These are phyloP conservation scores for Irpex sp. DNA, from an alignment of 1,284 basidiomycete genomes.

Conservation along the genomic window DNA sequence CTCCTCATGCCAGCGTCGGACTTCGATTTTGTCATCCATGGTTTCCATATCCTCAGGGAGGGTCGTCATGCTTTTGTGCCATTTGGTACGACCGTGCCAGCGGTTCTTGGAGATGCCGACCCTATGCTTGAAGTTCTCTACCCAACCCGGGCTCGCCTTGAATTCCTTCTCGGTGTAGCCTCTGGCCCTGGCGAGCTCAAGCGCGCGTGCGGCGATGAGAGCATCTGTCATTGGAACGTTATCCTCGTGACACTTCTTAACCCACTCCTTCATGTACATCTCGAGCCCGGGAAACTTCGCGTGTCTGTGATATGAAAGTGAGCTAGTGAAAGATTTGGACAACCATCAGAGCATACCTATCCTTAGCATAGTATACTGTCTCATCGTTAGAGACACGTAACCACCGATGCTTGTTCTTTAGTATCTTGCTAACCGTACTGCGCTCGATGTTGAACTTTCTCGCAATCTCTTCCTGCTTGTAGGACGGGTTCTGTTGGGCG, in stretches of 20 bases:
- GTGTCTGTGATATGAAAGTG: conserved; percentile 38
- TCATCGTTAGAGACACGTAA: conserved; percentile 61
- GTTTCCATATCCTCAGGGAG: neutral
- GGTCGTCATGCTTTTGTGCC: conserved; percentile 14
- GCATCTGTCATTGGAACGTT: conserved; percentile 65
- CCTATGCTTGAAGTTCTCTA: conserved; percentile 88
- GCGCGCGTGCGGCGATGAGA: conserved; percentile 69
- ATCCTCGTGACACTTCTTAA: conserved; percentile 46
- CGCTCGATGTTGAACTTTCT: conserved; percentile 76
- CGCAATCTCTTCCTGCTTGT: conserved; percentile 82
- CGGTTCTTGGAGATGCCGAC: conserved; percentile 67
- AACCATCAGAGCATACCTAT: conserved; percentile 44
- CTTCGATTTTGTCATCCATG: neutral
- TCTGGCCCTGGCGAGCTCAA: conserved; percentile 57
- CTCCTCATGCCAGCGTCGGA: neutral
- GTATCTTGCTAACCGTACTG: conserved; percentile 91
- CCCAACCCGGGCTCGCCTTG: conserved; percentile 88
- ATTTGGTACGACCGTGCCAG: conserved; percentile 39
- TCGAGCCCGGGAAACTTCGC: conserved; percentile 82
- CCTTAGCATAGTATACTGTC: conserved; percentile 54
- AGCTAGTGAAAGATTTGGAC: conserved; percentile 11
- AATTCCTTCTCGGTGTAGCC: conserved; percentile 69
- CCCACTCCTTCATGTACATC: conserved; percentile 56
- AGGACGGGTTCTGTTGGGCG: conserved; percentile 57
- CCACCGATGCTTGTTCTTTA: conserved; percentile 84